A percentile compares a stretch with the other conserved stretches of the same genome.
Evolutionary conservation across 2,329 filamentous ascomycete genomes (phyloP).

Genomic region (Hymenoscyphus occultus): DNA sequence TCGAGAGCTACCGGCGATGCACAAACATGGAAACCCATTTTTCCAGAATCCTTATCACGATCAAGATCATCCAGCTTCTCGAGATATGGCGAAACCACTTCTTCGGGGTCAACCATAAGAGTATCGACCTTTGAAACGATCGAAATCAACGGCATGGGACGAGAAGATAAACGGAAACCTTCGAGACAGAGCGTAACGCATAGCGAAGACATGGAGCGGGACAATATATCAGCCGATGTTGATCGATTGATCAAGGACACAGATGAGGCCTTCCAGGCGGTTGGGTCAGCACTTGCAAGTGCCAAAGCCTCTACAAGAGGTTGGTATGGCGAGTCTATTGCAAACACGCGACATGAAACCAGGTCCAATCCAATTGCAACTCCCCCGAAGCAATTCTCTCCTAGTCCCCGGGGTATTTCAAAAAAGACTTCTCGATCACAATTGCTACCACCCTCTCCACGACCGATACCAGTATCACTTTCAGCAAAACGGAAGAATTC

Average conservation of each 20-base stretch:
- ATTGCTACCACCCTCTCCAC: not conserved
- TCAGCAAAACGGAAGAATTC: constrained; percentile 43
- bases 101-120: constrained; percentile 8
- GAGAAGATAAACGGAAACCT: constrained; percentile 23
- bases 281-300: constrained; percentile 43
- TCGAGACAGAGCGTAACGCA: constrained; percentile 31
- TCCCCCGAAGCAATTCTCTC: constrained; percentile 15
- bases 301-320: constrained; percentile 34
- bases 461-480: constrained; percentile 36
- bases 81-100: constrained; percentile 3
- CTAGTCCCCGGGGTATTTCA: constrained; percentile 19
- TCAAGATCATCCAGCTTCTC: constrained; percentile 12
- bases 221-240: constrained; percentile 28
- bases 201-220: constrained; percentile 23
- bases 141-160: constrained; percentile 34
- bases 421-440: constrained; percentile 6
- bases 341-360: not conserved
- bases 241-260: constrained; percentile 48
- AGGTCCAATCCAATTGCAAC: not conserved
- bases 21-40: constrained; percentile 28
- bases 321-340: constrained; percentile 25
- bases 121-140: constrained; percentile 31
- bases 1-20: constrained; percentile 22
- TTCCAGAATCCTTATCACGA: constrained; percentile 20
- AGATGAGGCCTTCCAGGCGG: constrained; percentile 49